A percentile compares a stretch with the other conserved stretches of the same genome.
Evolutionary conservation across 352 stramenopile genomes (phyloP).

Genomic region (Pythium volutum): DNA sequence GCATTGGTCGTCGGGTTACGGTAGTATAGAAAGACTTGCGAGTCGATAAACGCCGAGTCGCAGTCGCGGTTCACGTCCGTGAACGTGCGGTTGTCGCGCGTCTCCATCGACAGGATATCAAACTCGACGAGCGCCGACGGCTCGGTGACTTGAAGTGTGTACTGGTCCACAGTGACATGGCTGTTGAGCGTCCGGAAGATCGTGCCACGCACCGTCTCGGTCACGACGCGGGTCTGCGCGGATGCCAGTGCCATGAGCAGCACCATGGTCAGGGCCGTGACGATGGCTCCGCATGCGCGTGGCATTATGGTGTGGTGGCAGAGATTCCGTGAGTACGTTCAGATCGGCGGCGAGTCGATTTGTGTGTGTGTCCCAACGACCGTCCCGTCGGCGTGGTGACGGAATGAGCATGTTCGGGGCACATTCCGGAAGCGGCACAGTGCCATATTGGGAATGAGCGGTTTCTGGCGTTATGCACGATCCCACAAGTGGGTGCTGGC

Average conservation of each 20-base stretch:
- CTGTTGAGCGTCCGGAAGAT: slow-evolving; percentile 47
- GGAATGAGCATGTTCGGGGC: slow-evolving; percentile 3
- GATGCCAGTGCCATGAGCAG: not conserved
- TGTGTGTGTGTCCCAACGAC: not conserved
- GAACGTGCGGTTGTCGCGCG: slow-evolving; percentile 42
- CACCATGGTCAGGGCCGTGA: not conserved
- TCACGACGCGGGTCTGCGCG: slow-evolving; percentile 10
- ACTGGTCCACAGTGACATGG: slow-evolving; percentile 60
- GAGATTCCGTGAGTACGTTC: not conserved
- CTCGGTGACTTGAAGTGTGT: slow-evolving; percentile 42
- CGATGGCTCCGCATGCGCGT: not conserved
- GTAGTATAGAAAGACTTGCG: slow-evolving; percentile 50
- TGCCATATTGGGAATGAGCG: not conserved
- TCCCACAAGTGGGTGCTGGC: too few species aligned
- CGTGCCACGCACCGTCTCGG: slow-evolving; percentile 43
- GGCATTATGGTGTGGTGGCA: not conserved
- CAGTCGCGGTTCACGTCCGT: slow-evolving; percentile 65
- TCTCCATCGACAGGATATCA: slow-evolving; percentile 67
- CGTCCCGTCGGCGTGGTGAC: not conserved
- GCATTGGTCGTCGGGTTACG: slow-evolving; percentile 21
- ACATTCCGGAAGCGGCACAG: slow-evolving; percentile 5
- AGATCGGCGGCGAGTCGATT: not conserved
- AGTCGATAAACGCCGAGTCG: slow-evolving; percentile 73
- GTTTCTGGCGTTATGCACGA: too few species aligned
- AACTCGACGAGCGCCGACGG: slow-evolving; percentile 52